Conservation (phyloP, 306 rosid species). For the Hylodesmum podocarpum region DNA sequence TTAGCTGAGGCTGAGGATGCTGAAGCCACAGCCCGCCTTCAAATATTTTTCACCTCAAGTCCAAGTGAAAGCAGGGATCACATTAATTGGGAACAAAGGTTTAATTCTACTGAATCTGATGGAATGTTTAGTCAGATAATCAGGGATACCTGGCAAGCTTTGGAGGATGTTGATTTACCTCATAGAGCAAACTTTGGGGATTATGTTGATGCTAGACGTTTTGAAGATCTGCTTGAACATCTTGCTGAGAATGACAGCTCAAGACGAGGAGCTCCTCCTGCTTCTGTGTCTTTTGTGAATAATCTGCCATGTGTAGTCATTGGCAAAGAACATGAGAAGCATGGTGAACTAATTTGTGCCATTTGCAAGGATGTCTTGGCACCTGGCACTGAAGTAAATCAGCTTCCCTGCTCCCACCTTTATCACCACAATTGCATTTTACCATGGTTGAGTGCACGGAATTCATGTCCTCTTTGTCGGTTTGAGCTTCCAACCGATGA, state of each 20-base stretch:
- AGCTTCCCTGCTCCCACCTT: constrained; percentile 88
- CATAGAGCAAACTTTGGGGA: constrained; percentile 57
- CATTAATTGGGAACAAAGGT: constrained; percentile 40
- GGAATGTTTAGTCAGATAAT: constrained; percentile 38
- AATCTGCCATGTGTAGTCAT: constrained; percentile 62
- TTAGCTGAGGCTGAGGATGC: constrained; percentile 56
- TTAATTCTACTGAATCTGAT: constrained; percentile 52
- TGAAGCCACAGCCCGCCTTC: constrained; percentile 48
- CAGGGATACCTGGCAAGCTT: constrained; percentile 46
- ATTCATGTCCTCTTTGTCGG: constrained; percentile 94
- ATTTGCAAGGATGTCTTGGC: constrained; percentile 80
- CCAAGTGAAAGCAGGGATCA: constrained; percentile 37
- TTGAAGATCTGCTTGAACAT: constrained; percentile 71
- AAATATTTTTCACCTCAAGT: constrained; percentile 42
- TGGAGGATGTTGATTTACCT: constrained; percentile 48
- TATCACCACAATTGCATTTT: constrained; percentile 83
- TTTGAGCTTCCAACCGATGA: constrained; percentile 95
- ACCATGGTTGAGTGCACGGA: constrained; percentile 90
- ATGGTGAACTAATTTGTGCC: constrained; percentile 72
- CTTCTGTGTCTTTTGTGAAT: constrained; percentile 56
- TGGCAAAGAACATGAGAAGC: constrained; percentile 60
- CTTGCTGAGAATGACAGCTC: constrained; percentile 72
- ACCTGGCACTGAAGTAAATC: constrained; percentile 61
- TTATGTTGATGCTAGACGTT: constrained; percentile 64
- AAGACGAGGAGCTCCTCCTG: constrained; percentile 95